These are phyloP conservation scores for Rhodotorula mucilaginosa DNA, from an alignment of 1,284 basidiomycete genomes.

Conservation along the genomic window DNA sequence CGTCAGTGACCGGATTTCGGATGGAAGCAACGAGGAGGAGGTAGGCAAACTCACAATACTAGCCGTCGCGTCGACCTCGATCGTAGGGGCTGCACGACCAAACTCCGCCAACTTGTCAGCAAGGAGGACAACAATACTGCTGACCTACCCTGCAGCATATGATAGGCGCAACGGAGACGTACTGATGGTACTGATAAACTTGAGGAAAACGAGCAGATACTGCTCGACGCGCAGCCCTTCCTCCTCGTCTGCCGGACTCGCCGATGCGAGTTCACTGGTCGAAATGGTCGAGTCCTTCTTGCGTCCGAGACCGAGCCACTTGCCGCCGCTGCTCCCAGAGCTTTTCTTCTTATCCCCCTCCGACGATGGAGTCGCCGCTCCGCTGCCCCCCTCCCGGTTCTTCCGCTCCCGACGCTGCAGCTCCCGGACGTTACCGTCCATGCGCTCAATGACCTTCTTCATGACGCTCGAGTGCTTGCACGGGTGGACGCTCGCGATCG, in stretches of 20 bases:
- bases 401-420: constrained; percentile 54
- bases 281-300: constrained; percentile 12
- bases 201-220: constrained; percentile 67
- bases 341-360: constrained; percentile 66
- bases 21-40: too few species aligned
- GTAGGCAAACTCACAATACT: constrained; percentile 26
- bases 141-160: background rate
- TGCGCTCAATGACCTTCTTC: constrained; percentile 99
- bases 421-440: constrained; percentile 64
- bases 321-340: constrained; percentile 57
- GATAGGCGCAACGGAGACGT: background rate
- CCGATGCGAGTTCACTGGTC: background rate
- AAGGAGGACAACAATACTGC: background rate
- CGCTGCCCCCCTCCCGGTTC: background rate
- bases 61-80: constrained; percentile 60
- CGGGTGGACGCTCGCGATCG: constrained; percentile 89
- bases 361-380: constrained; percentile 18
- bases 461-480: constrained; percentile 99
- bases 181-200: constrained; percentile 91
- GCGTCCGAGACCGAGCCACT: constrained; percentile 37
- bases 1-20: background rate
- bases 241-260: constrained; percentile 57
- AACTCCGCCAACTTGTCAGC: rapidly evolving
- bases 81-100: constrained; percentile 63
- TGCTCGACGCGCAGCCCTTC: constrained; percentile 92